Evolutionary conservation across 1,139 yeast genomes (phyloP).

Genomic region (Geotrichum carabidarum): DNA sequence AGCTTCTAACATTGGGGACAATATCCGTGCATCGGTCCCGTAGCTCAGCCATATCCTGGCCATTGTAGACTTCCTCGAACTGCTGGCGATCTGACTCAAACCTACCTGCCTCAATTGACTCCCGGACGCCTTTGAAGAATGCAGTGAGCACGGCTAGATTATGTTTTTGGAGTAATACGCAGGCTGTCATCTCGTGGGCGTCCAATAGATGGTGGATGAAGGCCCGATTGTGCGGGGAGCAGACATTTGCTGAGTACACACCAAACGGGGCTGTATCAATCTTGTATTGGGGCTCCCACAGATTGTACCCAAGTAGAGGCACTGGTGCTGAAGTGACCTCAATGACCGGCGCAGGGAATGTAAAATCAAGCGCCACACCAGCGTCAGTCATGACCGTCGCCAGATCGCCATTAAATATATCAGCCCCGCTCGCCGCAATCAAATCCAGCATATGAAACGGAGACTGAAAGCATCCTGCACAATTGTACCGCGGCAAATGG

Average conservation of each 20-base stretch:
- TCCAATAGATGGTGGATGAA: slow-evolving; percentile 41
- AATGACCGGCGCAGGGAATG: slow-evolving; percentile 27
- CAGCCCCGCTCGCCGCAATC: slow-evolving; percentile 34
- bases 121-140: slow-evolving; percentile 36
- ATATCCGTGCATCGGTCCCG: slow-evolving; percentile 3
- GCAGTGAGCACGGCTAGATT: slow-evolving; percentile 31
- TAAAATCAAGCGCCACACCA: slow-evolving; percentile 39
- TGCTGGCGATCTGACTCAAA: slow-evolving; percentile 29
- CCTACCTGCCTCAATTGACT: slow-evolving; percentile 31
- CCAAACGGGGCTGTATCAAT: slow-evolving; percentile 32
- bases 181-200: slow-evolving; percentile 43
- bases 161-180: slow-evolving; percentile 41
- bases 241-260: slow-evolving; percentile 23
- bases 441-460: slow-evolving; percentile 37
- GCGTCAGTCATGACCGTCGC: slow-evolving; percentile 35
- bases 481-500: slow-evolving; percentile 25
- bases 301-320: slow-evolving; percentile 30
- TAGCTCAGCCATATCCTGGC: slow-evolving; percentile 10
- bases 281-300: slow-evolving; percentile 34
- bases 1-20: slow-evolving; percentile 5
- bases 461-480: slow-evolving; percentile 27
- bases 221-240: slow-evolving; percentile 36
- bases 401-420: slow-evolving; percentile 36
- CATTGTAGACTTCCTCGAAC: slow-evolving; percentile 32
- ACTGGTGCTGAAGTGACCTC: slow-evolving; percentile 16